These are phyloP conservation scores for Dactylonectria estremocensis DNA, from an alignment of 2,329 filamentous ascomycete species.

Conservation along the genomic window DNA sequence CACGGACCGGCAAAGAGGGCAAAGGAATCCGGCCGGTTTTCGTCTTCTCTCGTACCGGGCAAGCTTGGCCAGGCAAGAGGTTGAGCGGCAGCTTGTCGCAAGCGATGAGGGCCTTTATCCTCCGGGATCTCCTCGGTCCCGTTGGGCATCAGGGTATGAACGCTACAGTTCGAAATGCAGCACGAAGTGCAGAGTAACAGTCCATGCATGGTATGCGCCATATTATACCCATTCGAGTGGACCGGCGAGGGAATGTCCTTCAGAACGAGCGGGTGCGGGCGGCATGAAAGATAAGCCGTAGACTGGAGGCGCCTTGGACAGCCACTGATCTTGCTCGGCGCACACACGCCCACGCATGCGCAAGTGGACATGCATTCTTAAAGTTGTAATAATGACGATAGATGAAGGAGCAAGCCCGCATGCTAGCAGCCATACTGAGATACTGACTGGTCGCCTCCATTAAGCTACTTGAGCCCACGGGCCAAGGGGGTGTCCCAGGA, in stretches of 20 bases:
- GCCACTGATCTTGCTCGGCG: constrained; percentile 13
- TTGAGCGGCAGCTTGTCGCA: constrained; percentile 3
- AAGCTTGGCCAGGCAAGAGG: constrained; percentile 13
- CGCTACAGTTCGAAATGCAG: constrained; percentile 2
- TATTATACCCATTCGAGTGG: constrained; percentile 3
- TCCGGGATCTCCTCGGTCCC: constrained; percentile 3
- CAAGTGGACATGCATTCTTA: constrained; percentile 7
- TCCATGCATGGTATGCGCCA: constrained; percentile 20
- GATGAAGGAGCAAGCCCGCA: background rate
- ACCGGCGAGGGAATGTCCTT: constrained; percentile 9
- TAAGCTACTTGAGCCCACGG: constrained; percentile 2
- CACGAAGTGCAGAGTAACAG: background rate
- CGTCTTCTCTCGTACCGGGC: constrained; percentile 7
- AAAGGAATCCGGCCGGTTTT: constrained; percentile 16
- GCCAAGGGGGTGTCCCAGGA: constrained; percentile 9
- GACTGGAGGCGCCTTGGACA: constrained; percentile 12
- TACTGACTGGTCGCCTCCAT: background rate
- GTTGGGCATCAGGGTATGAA: constrained; percentile 18
- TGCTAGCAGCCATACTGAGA: constrained; percentile 13
- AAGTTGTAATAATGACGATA: constrained; percentile 29
- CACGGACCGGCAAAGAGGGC: background rate
- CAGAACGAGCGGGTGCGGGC: constrained; percentile 29
- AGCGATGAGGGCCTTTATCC: background rate
- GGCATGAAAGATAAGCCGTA: constrained; percentile 30
- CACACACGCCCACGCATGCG: constrained; percentile 4